phyloP scores from a whole-genome alignment of 805 yeast species.

The Vanderwaltozyma verrucispora region DNA sequence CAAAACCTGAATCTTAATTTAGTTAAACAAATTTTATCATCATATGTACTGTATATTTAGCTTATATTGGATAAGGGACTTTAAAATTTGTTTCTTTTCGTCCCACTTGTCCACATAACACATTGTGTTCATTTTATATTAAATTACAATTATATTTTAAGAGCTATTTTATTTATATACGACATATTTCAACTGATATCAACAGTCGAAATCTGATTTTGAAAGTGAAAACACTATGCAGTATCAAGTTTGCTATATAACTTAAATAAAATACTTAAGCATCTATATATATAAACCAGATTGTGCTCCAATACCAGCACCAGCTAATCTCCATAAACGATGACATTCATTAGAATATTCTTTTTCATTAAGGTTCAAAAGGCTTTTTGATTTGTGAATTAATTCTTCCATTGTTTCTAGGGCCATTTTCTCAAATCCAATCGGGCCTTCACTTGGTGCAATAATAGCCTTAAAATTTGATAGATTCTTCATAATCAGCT shows the following conservation, averaged over 20 bases:
- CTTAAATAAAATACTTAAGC: too few relatives aligned
- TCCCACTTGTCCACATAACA: neutral
- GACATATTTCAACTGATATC: neutral
- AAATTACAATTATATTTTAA: neutral
- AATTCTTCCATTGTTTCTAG: slow-evolving; percentile 20
- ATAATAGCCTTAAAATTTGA: slow-evolving; percentile 10
- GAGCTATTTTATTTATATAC: too few relatives aligned
- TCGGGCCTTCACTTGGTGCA: slow-evolving; percentile 50
- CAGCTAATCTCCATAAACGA: slow-evolving; percentile 23
- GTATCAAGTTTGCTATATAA: too few relatives aligned
- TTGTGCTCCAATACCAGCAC: slow-evolving; percentile 24
- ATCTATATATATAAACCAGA: slow-evolving; percentile 24
- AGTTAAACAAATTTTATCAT: slow-evolving; percentile 1
- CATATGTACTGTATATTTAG: slow-evolving; percentile 24
- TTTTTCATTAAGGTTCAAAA: slow-evolving; percentile 5
- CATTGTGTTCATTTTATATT: slow-evolving; percentile 6
- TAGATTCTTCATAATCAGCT: slow-evolving; percentile 8
- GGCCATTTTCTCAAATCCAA: slow-evolving; percentile 46
- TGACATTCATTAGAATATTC: slow-evolving; percentile 18
- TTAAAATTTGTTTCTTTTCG: neutral
- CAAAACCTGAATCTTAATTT: neutral
- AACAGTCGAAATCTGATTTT: neutral
- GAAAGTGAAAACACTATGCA: too few relatives aligned
- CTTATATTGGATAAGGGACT: slow-evolving; percentile 4
- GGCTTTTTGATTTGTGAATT: slow-evolving; percentile 10